These are phyloP conservation scores for Rubus idaeus DNA, from an alignment of 306 rosid species.

Conservation along the genomic window DNA sequence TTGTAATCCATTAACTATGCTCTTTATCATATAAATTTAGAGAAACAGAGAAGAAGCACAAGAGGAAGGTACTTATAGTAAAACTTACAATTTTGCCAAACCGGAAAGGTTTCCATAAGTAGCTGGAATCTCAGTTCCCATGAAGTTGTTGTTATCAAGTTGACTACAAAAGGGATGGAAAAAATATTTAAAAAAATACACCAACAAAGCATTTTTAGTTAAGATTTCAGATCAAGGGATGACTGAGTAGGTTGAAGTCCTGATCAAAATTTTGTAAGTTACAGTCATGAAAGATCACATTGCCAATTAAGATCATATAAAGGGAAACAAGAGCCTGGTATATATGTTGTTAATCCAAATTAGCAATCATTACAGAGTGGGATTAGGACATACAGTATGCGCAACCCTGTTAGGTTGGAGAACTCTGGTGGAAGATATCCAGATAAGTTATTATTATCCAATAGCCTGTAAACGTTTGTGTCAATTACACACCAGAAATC, in stretches of 20 bases:
- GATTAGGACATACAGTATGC: slow-evolving; percentile 37
- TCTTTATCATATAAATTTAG: neutral
- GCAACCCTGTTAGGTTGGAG: slow-evolving; percentile 21
- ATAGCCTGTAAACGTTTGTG: slow-evolving; percentile 31
- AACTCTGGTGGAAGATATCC: slow-evolving; percentile 48
- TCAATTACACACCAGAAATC: neutral
- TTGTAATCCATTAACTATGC: neutral
- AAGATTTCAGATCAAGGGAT: neutral
- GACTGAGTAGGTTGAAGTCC: neutral
- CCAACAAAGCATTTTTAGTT: neutral
- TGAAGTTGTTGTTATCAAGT: slow-evolving; percentile 85
- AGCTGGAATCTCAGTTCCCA: slow-evolving; percentile 61
- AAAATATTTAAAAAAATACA: neutral
- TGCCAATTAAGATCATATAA: neutral
- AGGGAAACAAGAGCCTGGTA: neutral
- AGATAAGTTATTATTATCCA: slow-evolving; percentile 49
- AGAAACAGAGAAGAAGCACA: neutral
- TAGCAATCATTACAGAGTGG: neutral
- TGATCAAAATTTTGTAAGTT: slow-evolving; percentile 4
- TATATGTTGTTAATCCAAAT: neutral
- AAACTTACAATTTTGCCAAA: slow-evolving; percentile 75
- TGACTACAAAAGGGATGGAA: slow-evolving; percentile 60
- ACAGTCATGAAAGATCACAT: neutral
- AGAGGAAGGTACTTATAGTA: neutral
- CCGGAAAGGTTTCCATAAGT: slow-evolving; percentile 53